A percentile compares a stretch with the other conserved stretches of the same genome.
Conservation (phyloP, 257 asterid genomes). For the Solanum pennellii region DNA sequence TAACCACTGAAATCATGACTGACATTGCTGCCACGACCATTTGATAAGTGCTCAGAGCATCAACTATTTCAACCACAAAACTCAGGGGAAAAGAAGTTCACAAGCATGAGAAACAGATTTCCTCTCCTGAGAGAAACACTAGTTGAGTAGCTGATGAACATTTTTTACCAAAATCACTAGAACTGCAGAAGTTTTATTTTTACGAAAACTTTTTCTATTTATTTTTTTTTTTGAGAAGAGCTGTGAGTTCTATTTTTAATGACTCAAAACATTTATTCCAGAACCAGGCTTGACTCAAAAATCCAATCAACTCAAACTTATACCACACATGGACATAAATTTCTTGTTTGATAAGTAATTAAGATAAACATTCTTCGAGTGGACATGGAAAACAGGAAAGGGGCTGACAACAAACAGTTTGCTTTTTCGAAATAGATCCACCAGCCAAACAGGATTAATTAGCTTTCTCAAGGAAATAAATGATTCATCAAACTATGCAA, state of each 20-base stretch:
- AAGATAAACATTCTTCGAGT: background rate
- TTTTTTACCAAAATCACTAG: background rate
- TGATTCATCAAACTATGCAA: background rate
- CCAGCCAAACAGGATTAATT: background rate
- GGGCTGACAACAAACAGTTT: background rate
- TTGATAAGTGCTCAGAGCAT: background rate
- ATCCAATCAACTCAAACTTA: background rate
- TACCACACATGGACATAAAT: background rate
- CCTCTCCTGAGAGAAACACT: background rate
- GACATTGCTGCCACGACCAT: background rate
- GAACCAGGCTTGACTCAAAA: background rate
- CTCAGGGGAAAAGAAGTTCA: background rate
- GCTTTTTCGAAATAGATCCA: background rate
- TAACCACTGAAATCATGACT: background rate
- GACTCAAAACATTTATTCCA: background rate
- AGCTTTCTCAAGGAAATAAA: background rate
- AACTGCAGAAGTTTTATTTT: background rate
- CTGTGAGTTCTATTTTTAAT: background rate
- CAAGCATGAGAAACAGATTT: background rate
- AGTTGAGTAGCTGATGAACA: background rate
- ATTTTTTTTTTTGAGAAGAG: background rate
- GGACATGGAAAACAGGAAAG: background rate
- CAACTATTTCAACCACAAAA: background rate
- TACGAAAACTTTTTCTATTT: background rate
- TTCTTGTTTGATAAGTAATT: background rate